phyloP scores from a whole-genome alignment of 2,329 filamentous ascomycete genomes.

The Verticillium albo-atrum region DNA sequence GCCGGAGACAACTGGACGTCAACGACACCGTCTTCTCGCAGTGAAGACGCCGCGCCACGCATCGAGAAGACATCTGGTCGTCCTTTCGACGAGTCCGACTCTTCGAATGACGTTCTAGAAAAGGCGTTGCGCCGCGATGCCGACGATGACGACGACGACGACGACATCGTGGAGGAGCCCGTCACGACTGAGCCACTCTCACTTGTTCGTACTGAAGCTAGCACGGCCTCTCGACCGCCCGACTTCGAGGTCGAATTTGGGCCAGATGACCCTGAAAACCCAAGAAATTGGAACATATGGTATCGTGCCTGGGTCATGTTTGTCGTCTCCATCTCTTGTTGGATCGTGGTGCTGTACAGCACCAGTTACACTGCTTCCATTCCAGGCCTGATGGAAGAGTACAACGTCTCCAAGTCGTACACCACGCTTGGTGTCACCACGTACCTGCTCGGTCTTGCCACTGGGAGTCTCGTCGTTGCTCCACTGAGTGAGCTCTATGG shows the following conservation, averaged over 20 bases:
- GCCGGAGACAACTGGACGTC: constrained; percentile 5
- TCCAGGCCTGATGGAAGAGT: constrained; percentile 64
- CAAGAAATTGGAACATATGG: constrained; percentile 61
- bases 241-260: constrained; percentile 73
- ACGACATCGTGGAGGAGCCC: constrained; percentile 10
- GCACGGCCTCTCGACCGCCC: constrained; percentile 39
- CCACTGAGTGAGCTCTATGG: constrained; percentile 70
- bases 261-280: constrained; percentile 58
- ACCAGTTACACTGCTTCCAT: constrained; percentile 75
- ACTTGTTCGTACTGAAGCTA: constrained; percentile 29
- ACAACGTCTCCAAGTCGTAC: constrained; percentile 53
- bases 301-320: constrained; percentile 37
- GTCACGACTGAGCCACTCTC: constrained; percentile 33
- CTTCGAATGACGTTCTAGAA: constrained; percentile 25
- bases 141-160: constrained; percentile 33
- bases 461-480: constrained; percentile 68
- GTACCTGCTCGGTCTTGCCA: constrained; percentile 71
- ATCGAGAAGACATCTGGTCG: background rate
- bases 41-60: constrained; percentile 1
- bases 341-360: constrained; percentile 64
- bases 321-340: constrained; percentile 41
- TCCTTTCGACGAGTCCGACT: constrained; percentile 11
- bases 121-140: constrained; percentile 33
- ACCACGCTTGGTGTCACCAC: constrained; percentile 73
- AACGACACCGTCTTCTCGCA: constrained; percentile 2